Evolutionary conservation across 2,329 filamentous ascomycete species (phyloP).

Genomic region (Lecanoromycetidae sp.): DNA sequence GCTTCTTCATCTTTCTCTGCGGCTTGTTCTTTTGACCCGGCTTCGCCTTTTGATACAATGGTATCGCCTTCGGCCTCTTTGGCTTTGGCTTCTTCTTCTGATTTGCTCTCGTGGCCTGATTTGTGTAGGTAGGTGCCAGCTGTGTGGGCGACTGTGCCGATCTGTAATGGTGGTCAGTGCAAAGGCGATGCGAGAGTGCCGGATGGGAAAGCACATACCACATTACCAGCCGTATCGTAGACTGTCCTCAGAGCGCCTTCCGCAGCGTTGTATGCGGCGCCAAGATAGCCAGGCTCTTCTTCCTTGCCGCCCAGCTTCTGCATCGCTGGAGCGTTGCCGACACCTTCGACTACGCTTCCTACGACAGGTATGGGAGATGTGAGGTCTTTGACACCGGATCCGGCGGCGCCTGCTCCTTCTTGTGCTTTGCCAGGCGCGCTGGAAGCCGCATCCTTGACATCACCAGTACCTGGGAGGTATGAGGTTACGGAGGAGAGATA

Average conservation of each 20-base stretch:
- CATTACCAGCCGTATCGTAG: conserved; percentile 14
- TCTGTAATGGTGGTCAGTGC: not conserved
- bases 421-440: conserved; percentile 7
- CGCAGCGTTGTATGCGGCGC: conserved; percentile 10
- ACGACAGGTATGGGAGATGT: conserved; percentile 35
- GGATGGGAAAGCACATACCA: not conserved
- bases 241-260: conserved; percentile 9
- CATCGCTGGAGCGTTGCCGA: conserved; percentile 9
- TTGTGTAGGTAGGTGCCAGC: conserved; percentile 10
- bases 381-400: conserved; percentile 45
- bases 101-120: conserved; percentile 2
- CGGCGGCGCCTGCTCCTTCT: conserved; percentile 6
- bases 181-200: not conserved
- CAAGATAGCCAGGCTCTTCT: conserved; percentile 14
- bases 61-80: not conserved
- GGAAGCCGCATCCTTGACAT: conserved; percentile 1
- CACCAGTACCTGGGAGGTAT: conserved; percentile 3
- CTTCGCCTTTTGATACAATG: not conserved
- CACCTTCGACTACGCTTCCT: conserved; percentile 13
- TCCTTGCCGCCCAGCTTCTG: conserved; percentile 12
- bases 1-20: conserved; percentile 8
- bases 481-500: conserved; percentile 7
- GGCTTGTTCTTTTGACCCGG: not conserved
- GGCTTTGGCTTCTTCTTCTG: not conserved
- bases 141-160: conserved; percentile 16